Conservation (phyloP, 176 grass and related monocot species). For the Luzula sylvatica region DNA sequence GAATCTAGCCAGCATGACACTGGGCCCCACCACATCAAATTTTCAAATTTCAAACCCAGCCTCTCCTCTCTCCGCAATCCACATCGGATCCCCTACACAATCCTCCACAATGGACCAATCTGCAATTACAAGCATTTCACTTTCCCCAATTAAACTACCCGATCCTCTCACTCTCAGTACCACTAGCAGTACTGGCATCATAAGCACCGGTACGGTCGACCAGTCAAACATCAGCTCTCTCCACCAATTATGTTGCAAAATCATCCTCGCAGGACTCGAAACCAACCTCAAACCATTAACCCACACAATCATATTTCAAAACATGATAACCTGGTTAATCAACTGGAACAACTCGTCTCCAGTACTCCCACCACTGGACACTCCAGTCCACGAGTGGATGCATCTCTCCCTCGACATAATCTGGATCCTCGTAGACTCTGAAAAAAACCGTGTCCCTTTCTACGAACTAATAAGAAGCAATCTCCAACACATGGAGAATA, state of each 20-base stretch:
- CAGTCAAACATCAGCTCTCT: conserved; percentile 49
- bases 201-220: conserved; percentile 23
- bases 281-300: conserved; percentile 71
- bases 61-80: conserved; percentile 65
- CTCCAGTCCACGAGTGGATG: conserved; percentile 72
- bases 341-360: conserved; percentile 62
- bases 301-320: conserved; percentile 67
- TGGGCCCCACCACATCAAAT: conserved; percentile 38
- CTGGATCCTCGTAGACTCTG: conserved; percentile 82
- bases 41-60: conserved; percentile 69
- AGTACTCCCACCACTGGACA: conserved; percentile 53
- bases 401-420: conserved; percentile 81
- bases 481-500: conserved; percentile 88
- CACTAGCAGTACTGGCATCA: conserved; percentile 17
- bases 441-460: conserved; percentile 79
- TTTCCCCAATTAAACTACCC: conserved; percentile 52
- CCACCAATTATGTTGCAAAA: conserved; percentile 70
- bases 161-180: conserved; percentile 51
- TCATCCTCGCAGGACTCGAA: conserved; percentile 68
- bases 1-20: conserved; percentile 25
- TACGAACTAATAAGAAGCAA: conserved; percentile 83
- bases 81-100: conserved; percentile 82
- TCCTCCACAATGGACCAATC: conserved; percentile 67
- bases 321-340: conserved; percentile 85
- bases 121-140: conserved; percentile 31